Percentiles rank a stretch among this genome's conserved stretches.
phyloP scores from a whole-genome alignment of 2,329 filamentous ascomycete genomes.

The Monilinia laxa region DNA sequence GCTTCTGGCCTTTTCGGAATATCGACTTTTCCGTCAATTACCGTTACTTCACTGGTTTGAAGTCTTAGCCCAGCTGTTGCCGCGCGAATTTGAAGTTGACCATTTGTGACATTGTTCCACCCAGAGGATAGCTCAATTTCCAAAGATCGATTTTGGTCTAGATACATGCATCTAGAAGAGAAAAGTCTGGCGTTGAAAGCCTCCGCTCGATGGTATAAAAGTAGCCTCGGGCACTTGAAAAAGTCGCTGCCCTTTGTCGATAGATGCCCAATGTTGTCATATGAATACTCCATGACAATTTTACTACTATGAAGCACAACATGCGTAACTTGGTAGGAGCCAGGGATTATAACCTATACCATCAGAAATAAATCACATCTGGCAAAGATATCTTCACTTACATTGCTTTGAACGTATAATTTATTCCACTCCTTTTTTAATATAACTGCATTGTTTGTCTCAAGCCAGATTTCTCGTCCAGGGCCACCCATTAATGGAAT shows the following conservation, averaged over 20 bases:
- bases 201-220: slow-evolving; percentile 69
- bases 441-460: slow-evolving; percentile 44
- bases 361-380: slow-evolving; percentile 36
- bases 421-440: slow-evolving; percentile 49
- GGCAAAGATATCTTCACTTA: slow-evolving; percentile 36
- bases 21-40: slow-evolving; percentile 46
- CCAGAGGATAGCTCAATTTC: slow-evolving; percentile 73
- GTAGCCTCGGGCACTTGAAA: slow-evolving; percentile 60
- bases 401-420: slow-evolving; percentile 48
- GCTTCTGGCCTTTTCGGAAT: slow-evolving; percentile 53
- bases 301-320: slow-evolving; percentile 65
- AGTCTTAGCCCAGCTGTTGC: slow-evolving; percentile 66
- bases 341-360: slow-evolving; percentile 61
- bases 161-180: slow-evolving; percentile 68
- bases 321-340: slow-evolving; percentile 72
- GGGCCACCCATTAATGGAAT: slow-evolving; percentile 55
- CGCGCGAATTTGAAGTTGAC: slow-evolving; percentile 61
- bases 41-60: slow-evolving; percentile 58
- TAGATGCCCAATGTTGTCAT: slow-evolving; percentile 45
- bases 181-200: slow-evolving; percentile 68
- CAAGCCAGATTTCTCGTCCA: slow-evolving; percentile 66
- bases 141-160: slow-evolving; percentile 75
- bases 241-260: slow-evolving; percentile 42
- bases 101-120: slow-evolving; percentile 65
- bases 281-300: slow-evolving; percentile 64